Percentiles rank a stretch among this genome's conserved stretches.
Evolutionary conservation across 164 flowering plant species (phyloP).

Genomic region (Stephania cephalantha): DNA sequence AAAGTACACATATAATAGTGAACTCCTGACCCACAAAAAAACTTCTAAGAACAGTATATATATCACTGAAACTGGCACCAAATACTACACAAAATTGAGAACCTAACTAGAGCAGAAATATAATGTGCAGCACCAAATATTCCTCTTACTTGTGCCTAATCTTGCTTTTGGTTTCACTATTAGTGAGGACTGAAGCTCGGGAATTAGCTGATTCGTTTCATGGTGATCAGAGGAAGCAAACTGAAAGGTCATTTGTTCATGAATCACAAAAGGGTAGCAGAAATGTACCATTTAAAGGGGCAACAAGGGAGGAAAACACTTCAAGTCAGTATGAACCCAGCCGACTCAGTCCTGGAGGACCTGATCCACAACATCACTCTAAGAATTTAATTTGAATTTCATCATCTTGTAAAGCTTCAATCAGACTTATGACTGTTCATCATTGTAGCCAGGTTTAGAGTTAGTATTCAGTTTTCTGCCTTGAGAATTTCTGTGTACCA

Average conservation of each 20-base stretch:
- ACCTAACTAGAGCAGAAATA: background rate
- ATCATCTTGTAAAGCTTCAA: background rate
- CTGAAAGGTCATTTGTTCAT: background rate
- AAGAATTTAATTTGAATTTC: background rate
- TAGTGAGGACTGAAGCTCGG: constrained; percentile 6
- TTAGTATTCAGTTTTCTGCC: background rate
- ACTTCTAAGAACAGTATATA: background rate
- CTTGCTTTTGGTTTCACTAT: constrained; percentile 4
- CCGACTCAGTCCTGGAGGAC: constrained; percentile 10
- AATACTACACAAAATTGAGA: background rate
- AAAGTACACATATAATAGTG: background rate
- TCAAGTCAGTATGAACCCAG: background rate
- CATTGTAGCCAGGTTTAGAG: background rate
- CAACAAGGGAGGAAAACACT: background rate
- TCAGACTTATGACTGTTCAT: background rate
- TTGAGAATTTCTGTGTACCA: background rate
- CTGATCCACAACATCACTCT: constrained; percentile 13
- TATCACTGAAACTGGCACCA: background rate
- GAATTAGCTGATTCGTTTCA: background rate
- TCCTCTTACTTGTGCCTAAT: constrained; percentile 2
- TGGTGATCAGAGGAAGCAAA: constrained; percentile 4
- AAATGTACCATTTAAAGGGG: background rate
- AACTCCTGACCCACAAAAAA: background rate
- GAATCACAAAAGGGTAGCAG: background rate
- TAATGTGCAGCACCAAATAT: background rate